These are phyloP conservation scores for Rostrohypoxylon terebratum DNA, from an alignment of 495 filamentous ascomycete species.

Conservation along the genomic window DNA sequence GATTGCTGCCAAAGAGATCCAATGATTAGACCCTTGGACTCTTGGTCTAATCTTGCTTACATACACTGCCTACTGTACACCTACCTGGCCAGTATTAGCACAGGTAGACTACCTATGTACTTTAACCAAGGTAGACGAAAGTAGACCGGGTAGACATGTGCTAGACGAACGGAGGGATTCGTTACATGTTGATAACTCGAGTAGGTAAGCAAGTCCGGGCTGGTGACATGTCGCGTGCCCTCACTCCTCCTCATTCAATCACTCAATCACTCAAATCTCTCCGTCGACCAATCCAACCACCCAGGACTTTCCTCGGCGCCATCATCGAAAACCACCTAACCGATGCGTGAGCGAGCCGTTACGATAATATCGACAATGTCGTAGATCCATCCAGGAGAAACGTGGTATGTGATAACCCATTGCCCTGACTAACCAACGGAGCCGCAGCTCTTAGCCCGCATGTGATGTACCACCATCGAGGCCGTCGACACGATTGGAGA, in stretches of 20 bases:
- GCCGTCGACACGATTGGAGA: neutral
- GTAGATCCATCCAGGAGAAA: conserved; percentile 34
- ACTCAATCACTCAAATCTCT: neutral
- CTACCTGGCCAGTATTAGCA: too few relatives aligned
- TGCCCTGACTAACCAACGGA: conserved; percentile 27
- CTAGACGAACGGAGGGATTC: too few relatives aligned
- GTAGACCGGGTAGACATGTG: too few relatives aligned
- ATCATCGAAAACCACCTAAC: conserved; percentile 23
- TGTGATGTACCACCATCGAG: conserved; percentile 39
- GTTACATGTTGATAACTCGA: neutral
- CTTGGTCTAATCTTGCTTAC: neutral
- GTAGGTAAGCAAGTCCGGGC: neutral
- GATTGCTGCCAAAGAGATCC: neutral
- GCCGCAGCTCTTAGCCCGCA: conserved; percentile 30
- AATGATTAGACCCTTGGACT: neutral
- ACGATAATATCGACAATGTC: neutral
- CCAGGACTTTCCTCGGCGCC: conserved; percentile 33
- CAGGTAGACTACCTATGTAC: too few relatives aligned
- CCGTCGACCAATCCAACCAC: neutral
- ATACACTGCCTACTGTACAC: neutral
- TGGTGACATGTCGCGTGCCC: conserved; percentile 33
- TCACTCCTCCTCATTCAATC: too few relatives aligned
- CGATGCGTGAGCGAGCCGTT: conserved; percentile 11
- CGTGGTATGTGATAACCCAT: conserved; percentile 22
- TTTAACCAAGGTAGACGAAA: too few relatives aligned